phyloP scores from a whole-genome alignment of 2,329 filamentous ascomycete species.

The Penicillium sp. region DNA sequence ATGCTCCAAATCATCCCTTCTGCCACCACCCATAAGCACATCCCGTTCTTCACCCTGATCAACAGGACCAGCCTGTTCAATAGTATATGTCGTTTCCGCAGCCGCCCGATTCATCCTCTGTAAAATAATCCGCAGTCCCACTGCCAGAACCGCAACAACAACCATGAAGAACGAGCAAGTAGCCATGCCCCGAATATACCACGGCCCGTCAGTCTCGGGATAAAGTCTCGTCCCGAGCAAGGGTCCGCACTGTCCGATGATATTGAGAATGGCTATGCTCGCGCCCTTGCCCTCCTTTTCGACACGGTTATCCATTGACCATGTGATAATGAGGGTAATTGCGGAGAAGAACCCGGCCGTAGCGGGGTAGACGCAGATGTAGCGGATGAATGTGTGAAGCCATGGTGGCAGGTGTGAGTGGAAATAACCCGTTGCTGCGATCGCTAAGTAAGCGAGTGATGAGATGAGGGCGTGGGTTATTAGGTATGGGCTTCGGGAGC shows the following conservation, averaged over 20 bases:
- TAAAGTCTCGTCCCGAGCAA: slow-evolving; percentile 68
- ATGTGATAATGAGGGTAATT: slow-evolving; percentile 80
- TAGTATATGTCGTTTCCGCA: slow-evolving; percentile 4
- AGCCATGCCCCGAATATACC: slow-evolving; percentile 63
- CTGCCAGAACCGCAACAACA: slow-evolving; percentile 57
- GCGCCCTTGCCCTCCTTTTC: slow-evolving; percentile 68
- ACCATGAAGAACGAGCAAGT: slow-evolving; percentile 64
- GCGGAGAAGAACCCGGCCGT: slow-evolving; percentile 79
- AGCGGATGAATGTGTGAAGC: slow-evolving; percentile 53
- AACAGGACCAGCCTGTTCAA: slow-evolving; percentile 10
- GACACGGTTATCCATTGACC: slow-evolving; percentile 83
- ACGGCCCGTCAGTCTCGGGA: slow-evolving; percentile 58
- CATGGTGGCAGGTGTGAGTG: slow-evolving; percentile 37
- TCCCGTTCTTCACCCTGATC: slow-evolving; percentile 30
- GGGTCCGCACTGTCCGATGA: slow-evolving; percentile 78
- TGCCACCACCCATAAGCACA: slow-evolving; percentile 32
- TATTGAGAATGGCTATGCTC: slow-evolving; percentile 76
- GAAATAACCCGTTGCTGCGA: slow-evolving; percentile 54
- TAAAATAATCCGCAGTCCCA: slow-evolving; percentile 56
- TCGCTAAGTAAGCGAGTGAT: slow-evolving; percentile 62
- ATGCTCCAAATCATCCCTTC: slow-evolving; percentile 20
- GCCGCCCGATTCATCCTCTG: slow-evolving; percentile 48
- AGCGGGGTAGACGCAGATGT: slow-evolving; percentile 75
- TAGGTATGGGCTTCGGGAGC: slow-evolving; percentile 64
- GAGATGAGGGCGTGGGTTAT: slow-evolving; percentile 69